phyloP scores from a whole-genome alignment of 305 asterid species.

The Fraxinus albicans region DNA sequence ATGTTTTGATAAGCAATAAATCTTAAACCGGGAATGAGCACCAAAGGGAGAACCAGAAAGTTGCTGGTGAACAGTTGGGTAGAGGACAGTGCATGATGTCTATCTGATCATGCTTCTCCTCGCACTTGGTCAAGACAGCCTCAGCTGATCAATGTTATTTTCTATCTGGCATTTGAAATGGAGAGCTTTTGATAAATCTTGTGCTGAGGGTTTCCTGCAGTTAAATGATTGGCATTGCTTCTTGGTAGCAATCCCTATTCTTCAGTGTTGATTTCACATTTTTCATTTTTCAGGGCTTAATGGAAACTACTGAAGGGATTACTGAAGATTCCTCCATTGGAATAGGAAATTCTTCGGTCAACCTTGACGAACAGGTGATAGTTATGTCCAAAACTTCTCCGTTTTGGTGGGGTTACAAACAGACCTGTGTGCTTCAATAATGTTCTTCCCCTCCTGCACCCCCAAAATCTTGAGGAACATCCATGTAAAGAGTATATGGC shows the following conservation, averaged over 20 bases:
- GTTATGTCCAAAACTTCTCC: background rate
- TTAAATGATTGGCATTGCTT: background rate
- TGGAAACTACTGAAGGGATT: slow-evolving; percentile 35
- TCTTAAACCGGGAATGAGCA: background rate
- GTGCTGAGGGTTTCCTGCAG: background rate
- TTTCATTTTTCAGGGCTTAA: slow-evolving; percentile 30
- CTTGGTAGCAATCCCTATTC: background rate
- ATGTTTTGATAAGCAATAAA: background rate
- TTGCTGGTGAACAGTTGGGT: background rate
- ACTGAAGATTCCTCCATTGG: slow-evolving; percentile 33
- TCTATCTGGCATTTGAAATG: background rate
- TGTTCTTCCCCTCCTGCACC: background rate
- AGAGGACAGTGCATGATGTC: background rate
- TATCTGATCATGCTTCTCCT: background rate
- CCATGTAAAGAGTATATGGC: background rate
- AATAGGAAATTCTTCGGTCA: slow-evolving; percentile 30
- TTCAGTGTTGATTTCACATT: background rate
- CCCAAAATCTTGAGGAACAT: background rate
- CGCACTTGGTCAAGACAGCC: background rate
- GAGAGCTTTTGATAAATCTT: background rate
- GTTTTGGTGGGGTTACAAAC: slow-evolving; percentile 7
- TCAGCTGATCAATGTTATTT: background rate
- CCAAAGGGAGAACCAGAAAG: background rate
- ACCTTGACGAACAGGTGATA: slow-evolving; percentile 42
- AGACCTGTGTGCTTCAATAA: background rate